Conservation (phyloP, 495 filamentous ascomycete genomes). For the Hypoxylon intermedium region DNA sequence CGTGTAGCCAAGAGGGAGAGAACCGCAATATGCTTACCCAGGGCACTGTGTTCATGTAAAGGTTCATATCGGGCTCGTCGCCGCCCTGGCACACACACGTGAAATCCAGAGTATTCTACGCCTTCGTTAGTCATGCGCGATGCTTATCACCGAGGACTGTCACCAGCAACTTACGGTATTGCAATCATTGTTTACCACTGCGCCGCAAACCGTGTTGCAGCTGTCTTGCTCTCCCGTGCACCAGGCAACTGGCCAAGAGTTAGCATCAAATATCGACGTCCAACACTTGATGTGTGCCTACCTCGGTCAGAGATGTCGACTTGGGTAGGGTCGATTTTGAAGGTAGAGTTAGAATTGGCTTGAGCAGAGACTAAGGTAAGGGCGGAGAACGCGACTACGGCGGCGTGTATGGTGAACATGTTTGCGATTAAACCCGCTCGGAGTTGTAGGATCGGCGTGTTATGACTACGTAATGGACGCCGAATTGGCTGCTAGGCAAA, state of each 20-base stretch:
- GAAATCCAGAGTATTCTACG: conserved; percentile 42
- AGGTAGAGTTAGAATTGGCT: conserved; percentile 43
- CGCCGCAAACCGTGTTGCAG: conserved; percentile 46
- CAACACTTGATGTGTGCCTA: conserved; percentile 12
- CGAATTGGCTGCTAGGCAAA: conserved; percentile 12
- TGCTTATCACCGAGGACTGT: neutral
- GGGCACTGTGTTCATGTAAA: conserved; percentile 46
- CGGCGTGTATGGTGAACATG: conserved; percentile 41
- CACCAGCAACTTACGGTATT: conserved; percentile 36
- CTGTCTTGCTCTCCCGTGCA: conserved; percentile 43
- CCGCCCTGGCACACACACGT: conserved; percentile 45
- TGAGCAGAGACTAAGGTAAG: conserved; percentile 45
- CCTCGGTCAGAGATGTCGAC: conserved; percentile 35
- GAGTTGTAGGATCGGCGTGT: conserved; percentile 5
- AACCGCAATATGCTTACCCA: conserved; percentile 31
- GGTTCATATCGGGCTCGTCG: conserved; percentile 45
- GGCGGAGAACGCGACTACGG: conserved; percentile 43
- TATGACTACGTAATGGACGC: conserved; percentile 1
- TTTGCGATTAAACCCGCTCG: conserved; percentile 16
- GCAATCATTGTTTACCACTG: conserved; percentile 39
- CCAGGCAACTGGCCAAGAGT: conserved; percentile 42
- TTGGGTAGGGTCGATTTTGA: conserved; percentile 41
- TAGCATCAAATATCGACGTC: no score
- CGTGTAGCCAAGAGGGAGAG: neutral
- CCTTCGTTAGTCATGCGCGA: conserved; percentile 15